Evolutionary conservation across 306 rosid species (phyloP), one percentile per base, ranked within the genome.

Genomic region (Casuarina glauca): DNA sequence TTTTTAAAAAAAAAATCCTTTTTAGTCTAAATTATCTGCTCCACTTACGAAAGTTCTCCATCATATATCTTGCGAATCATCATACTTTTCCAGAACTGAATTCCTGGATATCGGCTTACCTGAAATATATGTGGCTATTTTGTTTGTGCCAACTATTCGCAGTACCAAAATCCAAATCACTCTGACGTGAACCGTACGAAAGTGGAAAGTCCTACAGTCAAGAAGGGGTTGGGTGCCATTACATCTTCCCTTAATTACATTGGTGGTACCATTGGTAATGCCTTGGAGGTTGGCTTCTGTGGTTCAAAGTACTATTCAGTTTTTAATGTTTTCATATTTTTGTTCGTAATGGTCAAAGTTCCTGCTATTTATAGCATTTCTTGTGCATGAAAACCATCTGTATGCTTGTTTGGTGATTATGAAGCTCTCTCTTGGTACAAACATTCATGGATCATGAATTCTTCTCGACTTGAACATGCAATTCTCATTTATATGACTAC

Each of bases 211-310:
- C 94, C 97, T 3, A 43, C 85, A 38, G 62, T 89, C 73, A 83
- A 88, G 74, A 95, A 87, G 86, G 97, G 97, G 26, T 86, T 95
- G 35, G 92, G 85, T 85, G 90, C 93, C 32, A 63, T 95, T 80
- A 82, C 98, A 52, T 91, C 98, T 68, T 95, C 98, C 66, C 87
- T 95, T 82, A 89, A 79, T 84, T 89, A 95, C 50, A 88, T 93
- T 44, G 88, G 96, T 74, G 92, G 94, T 74, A 85, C 90, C 83
- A 93, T 94, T 87, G 98, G 98, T 78, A 95, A 88, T 84, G 91
- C 98, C 73, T 86, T 95, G 72, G 98, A 95, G 98, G 98, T 95
- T 83, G 76, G 84, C 76, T 43, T 76, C 75, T 60, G 9, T 74
- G 51, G 39, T 76, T 74, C 35, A 75, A 67, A 41, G 74, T 62